Evolutionary conservation across 352 stramenopile species (phyloP).

Genomic region (Sclerospora graminicola): DNA sequence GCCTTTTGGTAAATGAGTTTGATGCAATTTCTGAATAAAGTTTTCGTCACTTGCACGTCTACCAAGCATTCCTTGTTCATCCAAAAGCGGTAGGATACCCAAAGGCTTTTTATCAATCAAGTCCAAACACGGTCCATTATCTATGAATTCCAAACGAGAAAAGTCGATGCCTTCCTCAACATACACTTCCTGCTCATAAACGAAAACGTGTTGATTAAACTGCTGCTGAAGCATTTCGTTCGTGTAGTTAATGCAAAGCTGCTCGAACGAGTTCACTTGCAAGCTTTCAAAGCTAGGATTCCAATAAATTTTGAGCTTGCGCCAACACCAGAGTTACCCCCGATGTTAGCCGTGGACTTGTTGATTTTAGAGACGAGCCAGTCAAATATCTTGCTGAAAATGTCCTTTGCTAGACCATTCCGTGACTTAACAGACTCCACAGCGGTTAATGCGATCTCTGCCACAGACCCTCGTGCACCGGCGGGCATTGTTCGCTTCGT

Average conservation of each 20-base stretch:
- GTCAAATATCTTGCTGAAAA: slow-evolving; percentile 95
- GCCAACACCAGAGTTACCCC: slow-evolving; percentile 7
- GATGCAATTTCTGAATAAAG: slow-evolving; percentile 88
- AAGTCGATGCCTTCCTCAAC: slow-evolving; percentile 93
- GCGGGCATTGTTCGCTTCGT: slow-evolving; percentile 85
- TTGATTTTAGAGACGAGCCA: slow-evolving; percentile 95
- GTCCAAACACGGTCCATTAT: slow-evolving; percentile 90
- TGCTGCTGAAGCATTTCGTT: slow-evolving; percentile 94
- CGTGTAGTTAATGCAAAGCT: slow-evolving; percentile 95
- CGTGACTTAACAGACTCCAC: slow-evolving; percentile 80
- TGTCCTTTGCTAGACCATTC: slow-evolving; percentile 93
- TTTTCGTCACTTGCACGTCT: slow-evolving; percentile 85
- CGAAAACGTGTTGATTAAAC: slow-evolving; percentile 95
- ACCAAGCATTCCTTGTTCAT: slow-evolving; percentile 93
- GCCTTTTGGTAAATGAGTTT: slow-evolving; percentile 78
- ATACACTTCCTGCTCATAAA: slow-evolving; percentile 96
- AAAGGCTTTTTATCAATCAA: slow-evolving; percentile 89
- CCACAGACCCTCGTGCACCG: slow-evolving; percentile 73
- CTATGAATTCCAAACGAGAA: slow-evolving; percentile 85
- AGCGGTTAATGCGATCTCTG: slow-evolving; percentile 72
- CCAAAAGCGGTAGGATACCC: slow-evolving; percentile 90
- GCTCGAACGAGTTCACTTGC: slow-evolving; percentile 90
- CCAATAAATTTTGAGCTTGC: slow-evolving; percentile 82
- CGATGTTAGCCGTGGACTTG: slow-evolving; percentile 72
- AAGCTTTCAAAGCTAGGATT: slow-evolving; percentile 94